Evolutionary conservation across 192 early-diverging fungal genomes (phyloP).

Genomic region (Backusella macrospora): DNA sequence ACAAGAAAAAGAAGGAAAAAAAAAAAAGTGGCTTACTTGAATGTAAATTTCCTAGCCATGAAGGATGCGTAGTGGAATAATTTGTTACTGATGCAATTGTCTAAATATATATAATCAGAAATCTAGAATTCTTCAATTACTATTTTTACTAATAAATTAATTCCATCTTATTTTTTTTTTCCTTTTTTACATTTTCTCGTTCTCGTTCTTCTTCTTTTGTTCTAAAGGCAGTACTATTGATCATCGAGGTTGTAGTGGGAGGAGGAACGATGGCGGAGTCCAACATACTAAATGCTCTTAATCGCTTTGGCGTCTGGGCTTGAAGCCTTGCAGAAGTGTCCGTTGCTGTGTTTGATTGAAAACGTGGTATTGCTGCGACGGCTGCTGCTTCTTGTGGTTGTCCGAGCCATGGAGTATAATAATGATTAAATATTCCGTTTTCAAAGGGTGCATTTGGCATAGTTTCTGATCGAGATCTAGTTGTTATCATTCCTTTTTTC

Average conservation of each 20-base stretch:
- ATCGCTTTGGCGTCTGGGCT: conserved; percentile 6
- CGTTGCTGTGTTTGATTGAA: conserved; percentile 9
- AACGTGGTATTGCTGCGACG: neutral
- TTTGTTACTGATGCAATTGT: neutral
- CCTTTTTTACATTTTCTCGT: neutral
- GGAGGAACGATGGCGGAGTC: neutral
- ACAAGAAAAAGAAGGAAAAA: neutral
- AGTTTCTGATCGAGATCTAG: conserved; percentile 3
- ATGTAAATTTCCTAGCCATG: conserved; percentile 12
- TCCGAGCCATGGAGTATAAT: conserved; percentile 7
- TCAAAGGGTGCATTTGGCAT: neutral
- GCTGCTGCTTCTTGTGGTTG: neutral
- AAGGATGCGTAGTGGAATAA: neutral
- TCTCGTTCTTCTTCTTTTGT: neutral
- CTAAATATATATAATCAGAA: conserved; percentile 9
- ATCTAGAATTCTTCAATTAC: conserved; percentile 2
- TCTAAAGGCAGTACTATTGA: too few relatives aligned
- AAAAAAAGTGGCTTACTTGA: neutral
- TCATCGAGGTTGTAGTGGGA: too few relatives aligned
- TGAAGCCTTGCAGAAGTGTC: neutral
- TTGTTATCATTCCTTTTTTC: neutral
- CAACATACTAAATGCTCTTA: conserved; percentile 9
- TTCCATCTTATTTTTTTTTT: neutral
- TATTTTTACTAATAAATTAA: neutral
- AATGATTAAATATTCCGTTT: conserved; percentile 3